These are phyloP conservation scores for Polychaeton citri DNA, from an alignment of 2,329 filamentous ascomycete genomes.

Conservation along the genomic window DNA sequence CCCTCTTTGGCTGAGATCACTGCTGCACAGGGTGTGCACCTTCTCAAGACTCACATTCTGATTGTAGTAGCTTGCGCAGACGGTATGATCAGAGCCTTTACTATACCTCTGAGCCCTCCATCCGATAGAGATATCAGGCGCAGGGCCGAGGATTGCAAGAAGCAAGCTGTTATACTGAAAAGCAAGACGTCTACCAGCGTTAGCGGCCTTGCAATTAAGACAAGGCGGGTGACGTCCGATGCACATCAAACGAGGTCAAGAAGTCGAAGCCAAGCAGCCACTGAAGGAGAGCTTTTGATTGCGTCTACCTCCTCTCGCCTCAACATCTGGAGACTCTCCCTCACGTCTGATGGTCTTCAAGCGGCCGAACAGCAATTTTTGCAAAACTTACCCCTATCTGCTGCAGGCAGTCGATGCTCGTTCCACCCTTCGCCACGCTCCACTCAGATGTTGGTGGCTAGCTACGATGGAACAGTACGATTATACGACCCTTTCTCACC, in stretches of 20 bases:
- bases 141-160: conserved; percentile 9
- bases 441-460: conserved; percentile 37
- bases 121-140: conserved; percentile 21
- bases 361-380: conserved; percentile 1
- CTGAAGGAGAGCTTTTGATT: conserved; percentile 3
- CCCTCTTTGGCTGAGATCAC: background rate
- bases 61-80: conserved; percentile 44
- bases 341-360: conserved; percentile 8
- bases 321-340: conserved; percentile 11
- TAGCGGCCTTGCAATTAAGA: too few species aligned
- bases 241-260: too few species aligned
- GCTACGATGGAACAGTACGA: conserved; percentile 41
- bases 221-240: too few species aligned
- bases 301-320: conserved; percentile 8
- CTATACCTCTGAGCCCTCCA: conserved; percentile 41
- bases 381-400: conserved; percentile 8
- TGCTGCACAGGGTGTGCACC: conserved; percentile 1
- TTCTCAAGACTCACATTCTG: conserved; percentile 34
- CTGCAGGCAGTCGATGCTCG: conserved; percentile 6
- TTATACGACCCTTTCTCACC: conserved; percentile 42
- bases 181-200: background rate
- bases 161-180: background rate
- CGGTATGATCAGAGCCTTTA: conserved; percentile 41
- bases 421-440: conserved; percentile 15
- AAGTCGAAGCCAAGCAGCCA: too few species aligned